Evolutionary conservation across 2,329 filamentous ascomycete genomes (phyloP).

Genomic region (Ceratocystis variospora): DNA sequence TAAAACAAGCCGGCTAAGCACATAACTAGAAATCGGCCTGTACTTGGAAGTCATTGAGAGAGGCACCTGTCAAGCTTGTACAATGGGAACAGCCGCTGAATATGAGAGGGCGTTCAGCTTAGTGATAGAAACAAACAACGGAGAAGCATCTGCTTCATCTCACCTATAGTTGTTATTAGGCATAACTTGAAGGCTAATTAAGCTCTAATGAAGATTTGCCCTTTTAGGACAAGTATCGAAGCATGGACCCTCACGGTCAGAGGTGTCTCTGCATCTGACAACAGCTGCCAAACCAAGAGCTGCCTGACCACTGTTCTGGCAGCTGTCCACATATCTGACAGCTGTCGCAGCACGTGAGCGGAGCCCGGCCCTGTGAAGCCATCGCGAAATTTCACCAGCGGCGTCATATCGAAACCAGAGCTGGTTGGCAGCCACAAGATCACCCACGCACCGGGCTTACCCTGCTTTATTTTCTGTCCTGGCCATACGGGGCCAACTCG

Average conservation of each 20-base stretch:
- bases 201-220: neutral
- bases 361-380: slow-evolving; percentile 14
- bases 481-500: neutral
- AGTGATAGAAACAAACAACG: too few species aligned
- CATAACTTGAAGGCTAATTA: neutral
- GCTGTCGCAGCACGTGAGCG: slow-evolving; percentile 16
- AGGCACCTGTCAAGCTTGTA: too few species aligned
- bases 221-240: neutral
- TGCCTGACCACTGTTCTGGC: neutral
- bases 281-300: neutral
- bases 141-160: neutral
- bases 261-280: neutral
- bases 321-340: neutral
- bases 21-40: too few species aligned
- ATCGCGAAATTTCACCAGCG: slow-evolving; percentile 17
- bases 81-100: too few species aligned
- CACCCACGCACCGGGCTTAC: slow-evolving; percentile 11
- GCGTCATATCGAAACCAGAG: neutral
- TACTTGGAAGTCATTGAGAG: too few species aligned
- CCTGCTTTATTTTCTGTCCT: neutral
- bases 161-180: neutral
- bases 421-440: neutral
- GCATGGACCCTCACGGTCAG: neutral
- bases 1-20: too few species aligned
- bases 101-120: too few species aligned